phyloP scores from a whole-genome alignment of 495 filamentous ascomycete species.

The Aspergillus coremiiformis region DNA sequence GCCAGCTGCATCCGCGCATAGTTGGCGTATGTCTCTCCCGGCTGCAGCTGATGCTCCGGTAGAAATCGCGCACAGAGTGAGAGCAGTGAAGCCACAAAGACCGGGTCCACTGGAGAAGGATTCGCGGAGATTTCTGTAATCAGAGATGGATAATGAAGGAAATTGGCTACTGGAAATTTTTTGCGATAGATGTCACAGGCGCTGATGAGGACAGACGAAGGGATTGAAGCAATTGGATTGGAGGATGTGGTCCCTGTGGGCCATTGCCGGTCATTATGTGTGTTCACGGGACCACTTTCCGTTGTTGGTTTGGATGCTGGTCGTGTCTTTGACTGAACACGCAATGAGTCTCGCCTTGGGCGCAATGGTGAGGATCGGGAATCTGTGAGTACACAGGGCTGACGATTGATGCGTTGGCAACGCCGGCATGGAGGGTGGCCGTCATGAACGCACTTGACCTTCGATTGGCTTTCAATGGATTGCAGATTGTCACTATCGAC shows the following conservation, averaged over 20 bases:
- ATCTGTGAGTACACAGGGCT: slow-evolving; percentile 28
- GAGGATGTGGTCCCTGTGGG: not conserved
- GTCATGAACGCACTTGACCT: slow-evolving; percentile 39
- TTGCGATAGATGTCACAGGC: slow-evolving; percentile 37
- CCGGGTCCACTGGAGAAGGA: slow-evolving; percentile 29
- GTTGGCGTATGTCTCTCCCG: slow-evolving; percentile 29
- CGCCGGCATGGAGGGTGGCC: slow-evolving; percentile 35
- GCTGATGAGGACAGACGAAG: slow-evolving; percentile 28
- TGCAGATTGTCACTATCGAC: not conserved
- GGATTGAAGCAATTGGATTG: slow-evolving; percentile 23
- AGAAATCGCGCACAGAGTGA: slow-evolving; percentile 38
- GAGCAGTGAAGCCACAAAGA: slow-evolving; percentile 35
- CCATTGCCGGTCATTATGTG: not conserved
- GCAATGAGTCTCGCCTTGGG: not conserved
- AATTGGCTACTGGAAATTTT: slow-evolving; percentile 39
- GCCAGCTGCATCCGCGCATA: slow-evolving; percentile 35
- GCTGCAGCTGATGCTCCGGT: slow-evolving; percentile 19
- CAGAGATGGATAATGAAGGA: slow-evolving; percentile 38
- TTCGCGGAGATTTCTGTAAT: slow-evolving; percentile 35
- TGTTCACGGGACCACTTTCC: not conserved
- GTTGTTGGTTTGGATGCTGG: slow-evolving; percentile 3
- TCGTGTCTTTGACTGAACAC: not conserved
- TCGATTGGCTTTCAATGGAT: slow-evolving; percentile 25
- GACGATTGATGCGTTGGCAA: slow-evolving; percentile 23
- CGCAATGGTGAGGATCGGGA: slow-evolving; percentile 15